Percentiles rank a stretch among this genome's conserved stretches.
Evolutionary conservation across 306 rosid species (phyloP).

Genomic region (Cucumis hystrix): DNA sequence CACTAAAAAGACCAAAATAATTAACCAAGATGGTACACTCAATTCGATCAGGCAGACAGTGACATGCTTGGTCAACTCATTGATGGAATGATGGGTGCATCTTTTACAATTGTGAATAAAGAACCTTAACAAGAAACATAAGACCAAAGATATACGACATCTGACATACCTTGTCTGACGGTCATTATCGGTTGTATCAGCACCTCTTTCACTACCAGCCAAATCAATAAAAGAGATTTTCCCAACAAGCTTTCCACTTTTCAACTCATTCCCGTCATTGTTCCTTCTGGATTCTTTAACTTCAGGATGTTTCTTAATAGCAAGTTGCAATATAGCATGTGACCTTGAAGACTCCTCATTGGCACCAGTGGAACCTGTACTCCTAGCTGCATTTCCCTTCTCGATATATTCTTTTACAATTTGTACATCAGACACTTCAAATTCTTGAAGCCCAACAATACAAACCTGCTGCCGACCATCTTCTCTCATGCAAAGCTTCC

Average conservation of each 20-base stretch:
- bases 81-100: background rate
- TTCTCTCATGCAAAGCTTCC: constrained; percentile 99
- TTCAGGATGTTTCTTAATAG: constrained; percentile 72
- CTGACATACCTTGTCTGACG: constrained; percentile 78
- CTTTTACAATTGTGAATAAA: background rate
- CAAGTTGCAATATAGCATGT: constrained; percentile 92
- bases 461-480: constrained; percentile 98
- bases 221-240: constrained; percentile 96
- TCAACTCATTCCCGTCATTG: constrained; percentile 71
- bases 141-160: background rate
- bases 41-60: background rate
- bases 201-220: constrained; percentile 99
- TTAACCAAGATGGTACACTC: background rate
- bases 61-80: background rate
- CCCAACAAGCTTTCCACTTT: constrained; percentile 80
- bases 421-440: constrained; percentile 94
- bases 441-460: constrained; percentile 98
- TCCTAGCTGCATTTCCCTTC: constrained; percentile 87
- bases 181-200: constrained; percentile 98
- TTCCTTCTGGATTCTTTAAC: constrained; percentile 67
- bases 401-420: constrained; percentile 90
- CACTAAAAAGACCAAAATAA: background rate
- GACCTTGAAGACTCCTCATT: constrained; percentile 99
- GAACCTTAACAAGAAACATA: background rate
- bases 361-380: constrained; percentile 98